These are phyloP conservation scores for Podospora sp. DNA, from an alignment of 495 filamentous ascomycete species.

Conservation along the genomic window DNA sequence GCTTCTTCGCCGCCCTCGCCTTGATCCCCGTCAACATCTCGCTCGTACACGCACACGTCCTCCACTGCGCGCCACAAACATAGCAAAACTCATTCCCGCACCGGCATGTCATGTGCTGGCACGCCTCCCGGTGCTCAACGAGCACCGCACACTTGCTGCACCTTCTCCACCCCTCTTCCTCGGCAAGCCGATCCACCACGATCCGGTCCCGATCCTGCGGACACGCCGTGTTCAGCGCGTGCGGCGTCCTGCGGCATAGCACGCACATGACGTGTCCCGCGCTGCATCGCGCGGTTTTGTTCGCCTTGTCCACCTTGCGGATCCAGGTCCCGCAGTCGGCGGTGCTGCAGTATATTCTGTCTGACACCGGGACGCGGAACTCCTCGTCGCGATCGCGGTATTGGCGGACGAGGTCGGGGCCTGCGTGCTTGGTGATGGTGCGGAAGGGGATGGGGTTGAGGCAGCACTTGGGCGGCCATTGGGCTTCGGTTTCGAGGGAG, in stretches of 20 bases:
- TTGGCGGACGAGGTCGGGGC: constrained; percentile 21
- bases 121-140: constrained; percentile 52
- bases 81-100: constrained; percentile 40
- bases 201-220: constrained; percentile 38
- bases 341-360: constrained; percentile 44
- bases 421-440: constrained; percentile 35
- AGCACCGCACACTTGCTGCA: constrained; percentile 46
- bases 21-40: constrained; percentile 32
- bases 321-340: constrained; percentile 41
- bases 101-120: constrained; percentile 57
- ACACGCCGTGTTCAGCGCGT: constrained; percentile 33
- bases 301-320: constrained; percentile 22
- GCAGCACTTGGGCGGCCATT: constrained; percentile 52
- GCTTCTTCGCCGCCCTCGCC: constrained; percentile 16
- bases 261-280: constrained; percentile 43
- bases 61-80: constrained; percentile 46
- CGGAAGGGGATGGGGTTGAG: constrained; percentile 40
- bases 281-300: constrained; percentile 35
- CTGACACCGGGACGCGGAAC: constrained; percentile 37
- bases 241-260: constrained; percentile 37
- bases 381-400: constrained; percentile 40
- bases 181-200: constrained; percentile 40
- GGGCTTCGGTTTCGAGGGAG: constrained; percentile 41
- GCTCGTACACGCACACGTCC: constrained; percentile 41
- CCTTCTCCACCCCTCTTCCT: constrained; percentile 46